Evolutionary conservation across 495 filamentous ascomycete species (phyloP), one percentile per base, ranked within the genome.

Genomic region (Pseudoneurospora amorphoporcata): DNA sequence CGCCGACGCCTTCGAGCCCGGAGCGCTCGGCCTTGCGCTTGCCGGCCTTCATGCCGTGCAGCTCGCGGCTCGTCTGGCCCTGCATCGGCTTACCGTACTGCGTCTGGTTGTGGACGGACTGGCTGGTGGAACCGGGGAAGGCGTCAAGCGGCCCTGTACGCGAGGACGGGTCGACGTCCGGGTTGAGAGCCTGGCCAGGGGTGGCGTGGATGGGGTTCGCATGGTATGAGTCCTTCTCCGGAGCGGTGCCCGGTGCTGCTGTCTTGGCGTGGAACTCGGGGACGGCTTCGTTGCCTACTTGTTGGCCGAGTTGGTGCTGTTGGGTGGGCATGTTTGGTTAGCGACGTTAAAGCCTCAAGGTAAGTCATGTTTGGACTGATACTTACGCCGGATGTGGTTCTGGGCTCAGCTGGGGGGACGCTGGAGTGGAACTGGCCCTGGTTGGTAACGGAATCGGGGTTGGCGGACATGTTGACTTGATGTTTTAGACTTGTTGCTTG

Each of bases 281-380:
- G 42, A 79, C 82, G 74, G 83, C 78, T 75, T 94, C 90, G 70
- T 83, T 83, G 71, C 88, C 88, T 69, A 87, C 84, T 72, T 87
- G 83, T 42, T 83, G 79, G 74, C 92, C 92, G 19, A 86, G 87
- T 79, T 90, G 82, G 79, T 94, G 92, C 91, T 92, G 78, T 5
- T 39, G 39, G 23, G 37, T 70, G 72, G 72, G 73, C 16, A 77
- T 53, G 42, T 35, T 37, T 4, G 71, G 71, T 71, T 4, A 14
- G 68, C 14, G 8, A 70, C 37, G 68, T 12, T 10, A 16, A 3
- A 39, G 9, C 29, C 23, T 35, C 23, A 39, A 39, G 14, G 32
- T n/a, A 2, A 35, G 29, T n/a, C 39, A 40, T 65, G 29, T 65
- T 65, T 8, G 53, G 39, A 42, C 14, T 65, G 19, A 35, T 14